Percentiles rank a stretch among this genome's conserved stretches.
These are phyloP conservation scores for Cyclocybe cylindracea DNA, from an alignment of 768 basidiomycete species.

Conservation along the genomic window DNA sequence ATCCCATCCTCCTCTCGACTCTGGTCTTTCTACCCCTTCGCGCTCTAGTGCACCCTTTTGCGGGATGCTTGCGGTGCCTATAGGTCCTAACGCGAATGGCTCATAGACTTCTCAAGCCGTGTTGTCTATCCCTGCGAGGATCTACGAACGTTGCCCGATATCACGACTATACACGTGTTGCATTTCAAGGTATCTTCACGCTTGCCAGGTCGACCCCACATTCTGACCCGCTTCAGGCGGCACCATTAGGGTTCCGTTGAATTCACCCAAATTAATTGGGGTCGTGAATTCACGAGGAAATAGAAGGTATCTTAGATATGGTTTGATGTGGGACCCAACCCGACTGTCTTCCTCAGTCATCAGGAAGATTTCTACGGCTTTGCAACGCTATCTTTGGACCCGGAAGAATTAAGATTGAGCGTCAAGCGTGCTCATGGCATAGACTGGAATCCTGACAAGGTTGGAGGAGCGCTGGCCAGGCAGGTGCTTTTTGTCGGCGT, in stretches of 20 bases:
- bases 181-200: conserved; percentile 31
- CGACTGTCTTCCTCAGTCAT: conserved; percentile 49
- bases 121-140: conserved; percentile 11
- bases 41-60: not conserved
- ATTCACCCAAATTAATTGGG: conserved; percentile 78
- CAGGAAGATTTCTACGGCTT: conserved; percentile 89
- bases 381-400: conserved; percentile 72
- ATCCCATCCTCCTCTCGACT: conserved; percentile 1
- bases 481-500: conserved; percentile 89
- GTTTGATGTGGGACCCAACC: conserved; percentile 1
- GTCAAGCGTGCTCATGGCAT: conserved; percentile 62
- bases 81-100: conserved; percentile 22
- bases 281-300: conserved; percentile 75
- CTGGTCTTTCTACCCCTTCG: conserved; percentile 4
- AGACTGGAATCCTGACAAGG: conserved; percentile 69
- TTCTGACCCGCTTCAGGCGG: conserved; percentile 47
- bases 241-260: conserved; percentile 65
- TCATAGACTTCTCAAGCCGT: conserved; percentile 18
- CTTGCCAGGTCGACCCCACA: not conserved
- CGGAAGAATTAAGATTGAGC: conserved; percentile 68
- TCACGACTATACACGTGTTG: conserved; percentile 73
- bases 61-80: conserved; percentile 19
- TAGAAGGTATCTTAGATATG: conserved; percentile 47
- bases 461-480: conserved; percentile 57
- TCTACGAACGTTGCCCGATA: conserved; percentile 36